phyloP scores from a whole-genome alignment of 371 early-diverging fungal species.

The Nematocida homosporus region DNA sequence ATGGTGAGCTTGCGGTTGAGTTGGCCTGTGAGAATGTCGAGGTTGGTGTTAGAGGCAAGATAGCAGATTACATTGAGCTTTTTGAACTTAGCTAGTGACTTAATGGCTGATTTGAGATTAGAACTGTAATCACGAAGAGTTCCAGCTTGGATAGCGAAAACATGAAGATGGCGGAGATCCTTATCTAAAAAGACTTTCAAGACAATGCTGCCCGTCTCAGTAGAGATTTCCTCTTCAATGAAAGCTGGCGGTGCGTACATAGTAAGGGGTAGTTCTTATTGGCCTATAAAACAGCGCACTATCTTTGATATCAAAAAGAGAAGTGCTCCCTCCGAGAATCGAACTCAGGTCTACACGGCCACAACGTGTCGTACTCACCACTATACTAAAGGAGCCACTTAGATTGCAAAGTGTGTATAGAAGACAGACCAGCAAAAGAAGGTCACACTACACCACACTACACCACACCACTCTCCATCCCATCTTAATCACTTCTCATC shows the following conservation, averaged over 20 bases:
- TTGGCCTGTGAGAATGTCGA: too few species aligned
- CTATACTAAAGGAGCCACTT: slow-evolving; percentile 61
- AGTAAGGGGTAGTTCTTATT: background rate
- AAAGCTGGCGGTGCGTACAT: slow-evolving; percentile 39
- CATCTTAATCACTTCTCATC: too few species aligned
- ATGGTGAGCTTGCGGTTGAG: too few species aligned
- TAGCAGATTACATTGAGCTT: slow-evolving; percentile 15
- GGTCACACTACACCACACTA: too few species aligned
- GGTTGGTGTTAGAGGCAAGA: background rate
- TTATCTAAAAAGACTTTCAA: slow-evolving; percentile 47
- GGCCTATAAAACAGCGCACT: slow-evolving; percentile 16
- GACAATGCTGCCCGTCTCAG: background rate
- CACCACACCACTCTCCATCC: too few species aligned
- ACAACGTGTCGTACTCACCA: slow-evolving; percentile 62
- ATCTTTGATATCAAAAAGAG: slow-evolving; percentile 19
- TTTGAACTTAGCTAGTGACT: background rate
- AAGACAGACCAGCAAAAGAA: too few species aligned
- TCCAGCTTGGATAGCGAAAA: slow-evolving; percentile 17
- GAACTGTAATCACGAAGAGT: background rate
- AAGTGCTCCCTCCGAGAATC: slow-evolving; percentile 63
- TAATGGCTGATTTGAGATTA: background rate
- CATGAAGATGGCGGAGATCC: slow-evolving; percentile 14
- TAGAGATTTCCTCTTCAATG: slow-evolving; percentile 24
- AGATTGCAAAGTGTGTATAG: background rate
- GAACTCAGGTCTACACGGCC: slow-evolving; percentile 62